Evolutionary conservation across 495 filamentous ascomycete genomes (phyloP), one percentile per base, ranked within the genome.

Genomic region (Tuber umbilicatum): DNA sequence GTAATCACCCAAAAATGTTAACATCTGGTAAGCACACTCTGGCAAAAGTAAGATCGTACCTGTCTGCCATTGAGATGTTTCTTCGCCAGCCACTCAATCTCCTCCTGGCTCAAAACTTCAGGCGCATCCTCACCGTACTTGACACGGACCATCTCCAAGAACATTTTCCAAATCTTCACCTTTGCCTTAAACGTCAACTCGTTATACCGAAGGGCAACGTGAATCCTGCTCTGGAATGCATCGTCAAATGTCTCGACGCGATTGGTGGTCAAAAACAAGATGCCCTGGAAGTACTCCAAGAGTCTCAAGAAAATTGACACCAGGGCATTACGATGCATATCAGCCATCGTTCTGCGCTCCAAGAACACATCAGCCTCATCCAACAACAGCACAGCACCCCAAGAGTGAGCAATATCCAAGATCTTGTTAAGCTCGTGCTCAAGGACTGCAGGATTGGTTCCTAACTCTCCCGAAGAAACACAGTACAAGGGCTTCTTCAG

Each of bases 1-100:
- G 70, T 73, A 41, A 41, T 2, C 70, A 40, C 2, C 35, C 45
- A 40, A 42, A 40, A 37, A 35, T 69, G 77, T 83, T 70, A 83
- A 79, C 39, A 73, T 42, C 60, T 38, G 39, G 1, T 17, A 68
- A 27, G 35, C 37, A 73, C 37, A 67, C 37, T 50, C 45, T 43
- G 64, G 42, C 39, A 55, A 31, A 35, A 16, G 27, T 10, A 27
- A 43, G 47, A 70, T 82, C 85, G 77, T 82, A 89, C 88, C 86
- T 97, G 93, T 75, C 94, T 89, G n/a, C 94, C 94, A 80, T 97
- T 97, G 72, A 97, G 84, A 60, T 89, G 89, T 80, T 91, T 88
- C 67, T 89, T 86, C 0, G 91, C 87, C 69, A 97, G 84, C 71
- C 69, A 74, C 12, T 81, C 75, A 16, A 81, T 70, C 55, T 81